phyloP scores from a whole-genome alignment of 108 stramenopile genomes.

The Cyclostephanos tholiformis region DNA sequence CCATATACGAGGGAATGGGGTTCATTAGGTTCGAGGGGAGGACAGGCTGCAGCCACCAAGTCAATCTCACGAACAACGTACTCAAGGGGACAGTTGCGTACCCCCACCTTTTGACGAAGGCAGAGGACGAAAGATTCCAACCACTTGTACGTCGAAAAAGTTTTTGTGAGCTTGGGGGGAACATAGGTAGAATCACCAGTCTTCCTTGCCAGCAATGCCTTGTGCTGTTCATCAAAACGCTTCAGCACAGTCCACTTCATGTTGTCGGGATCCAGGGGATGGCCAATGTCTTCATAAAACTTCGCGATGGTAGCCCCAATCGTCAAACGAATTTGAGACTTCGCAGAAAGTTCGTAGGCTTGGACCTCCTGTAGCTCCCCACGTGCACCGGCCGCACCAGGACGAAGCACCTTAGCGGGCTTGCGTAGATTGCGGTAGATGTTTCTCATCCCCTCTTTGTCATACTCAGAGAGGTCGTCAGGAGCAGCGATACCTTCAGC shows the following conservation, averaged over 20 bases:
- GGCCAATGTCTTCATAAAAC: not conserved
- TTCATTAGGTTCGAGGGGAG: no score
- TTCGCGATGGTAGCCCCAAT: not conserved
- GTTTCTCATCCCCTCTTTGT: slow-evolving; percentile 4
- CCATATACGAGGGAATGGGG: no score
- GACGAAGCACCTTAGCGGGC: not conserved
- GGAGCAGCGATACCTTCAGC: slow-evolving; percentile 1
- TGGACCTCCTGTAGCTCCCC: not conserved
- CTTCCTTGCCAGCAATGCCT: slow-evolving; percentile 1
- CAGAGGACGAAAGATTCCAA: no score
- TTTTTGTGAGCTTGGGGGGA: no score
- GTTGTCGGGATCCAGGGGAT: not conserved
- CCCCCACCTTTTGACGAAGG: not conserved
- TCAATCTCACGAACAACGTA: no score
- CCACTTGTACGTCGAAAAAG: no score
- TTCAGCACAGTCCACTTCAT: not conserved
- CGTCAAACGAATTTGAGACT: not conserved
- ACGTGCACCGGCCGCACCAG: not conserved
- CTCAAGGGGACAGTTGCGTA: not conserved
- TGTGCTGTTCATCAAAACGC: not conserved
- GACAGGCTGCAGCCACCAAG: no score
- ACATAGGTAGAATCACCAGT: not conserved
- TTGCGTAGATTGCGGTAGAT: not conserved
- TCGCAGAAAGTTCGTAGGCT: not conserved
- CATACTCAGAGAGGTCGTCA: not conserved